These are phyloP conservation scores for Leucocoprinus birnbaumii DNA, from an alignment of 768 basidiomycete genomes.

Conservation along the genomic window DNA sequence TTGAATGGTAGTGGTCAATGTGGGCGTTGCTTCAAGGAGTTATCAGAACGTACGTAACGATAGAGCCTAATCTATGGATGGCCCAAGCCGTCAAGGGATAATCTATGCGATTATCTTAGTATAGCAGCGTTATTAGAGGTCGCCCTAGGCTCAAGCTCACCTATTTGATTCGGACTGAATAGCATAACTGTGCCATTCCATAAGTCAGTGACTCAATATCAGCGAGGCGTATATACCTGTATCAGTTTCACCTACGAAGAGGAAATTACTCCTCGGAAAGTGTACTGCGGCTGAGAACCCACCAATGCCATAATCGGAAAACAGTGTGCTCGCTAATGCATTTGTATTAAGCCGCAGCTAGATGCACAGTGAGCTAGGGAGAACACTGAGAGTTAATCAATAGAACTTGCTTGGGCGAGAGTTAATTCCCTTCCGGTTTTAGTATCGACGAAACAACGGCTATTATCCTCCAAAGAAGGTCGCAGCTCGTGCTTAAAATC, in stretches of 20 bases:
- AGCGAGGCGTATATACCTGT: slow-evolving; percentile 16
- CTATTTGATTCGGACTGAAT: slow-evolving; percentile 51
- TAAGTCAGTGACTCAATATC: not conserved
- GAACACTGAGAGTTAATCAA: not conserved
- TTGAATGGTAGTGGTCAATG: slow-evolving; percentile 8
- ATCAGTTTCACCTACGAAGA: slow-evolving; percentile 9
- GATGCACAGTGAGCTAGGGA: not conserved
- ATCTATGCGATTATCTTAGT: slow-evolving; percentile 22
- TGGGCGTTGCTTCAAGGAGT: not conserved
- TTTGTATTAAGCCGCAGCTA: slow-evolving; percentile 22
- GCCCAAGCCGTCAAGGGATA: slow-evolving; percentile 50
- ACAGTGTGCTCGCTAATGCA: slow-evolving; percentile 34
- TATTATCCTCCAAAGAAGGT: slow-evolving; percentile 29
- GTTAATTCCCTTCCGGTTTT: slow-evolving; percentile 36
- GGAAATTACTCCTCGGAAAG: too few species aligned
- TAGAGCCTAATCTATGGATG: slow-evolving; percentile 44
- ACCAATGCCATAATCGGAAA: slow-evolving; percentile 26
- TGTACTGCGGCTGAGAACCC: not conserved
- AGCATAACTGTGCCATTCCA: slow-evolving; percentile 37
- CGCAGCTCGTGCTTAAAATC: slow-evolving; percentile 42
- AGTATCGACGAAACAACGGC: slow-evolving; percentile 52
- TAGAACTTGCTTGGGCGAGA: slow-evolving; percentile 5
- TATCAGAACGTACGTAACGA: slow-evolving; percentile 41
- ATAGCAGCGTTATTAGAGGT: too few species aligned
- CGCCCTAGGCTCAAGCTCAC: slow-evolving; percentile 23